Base-by-base conservation (phyloP, 305 asterid species). In the Fraxinus floribunda region DNA sequence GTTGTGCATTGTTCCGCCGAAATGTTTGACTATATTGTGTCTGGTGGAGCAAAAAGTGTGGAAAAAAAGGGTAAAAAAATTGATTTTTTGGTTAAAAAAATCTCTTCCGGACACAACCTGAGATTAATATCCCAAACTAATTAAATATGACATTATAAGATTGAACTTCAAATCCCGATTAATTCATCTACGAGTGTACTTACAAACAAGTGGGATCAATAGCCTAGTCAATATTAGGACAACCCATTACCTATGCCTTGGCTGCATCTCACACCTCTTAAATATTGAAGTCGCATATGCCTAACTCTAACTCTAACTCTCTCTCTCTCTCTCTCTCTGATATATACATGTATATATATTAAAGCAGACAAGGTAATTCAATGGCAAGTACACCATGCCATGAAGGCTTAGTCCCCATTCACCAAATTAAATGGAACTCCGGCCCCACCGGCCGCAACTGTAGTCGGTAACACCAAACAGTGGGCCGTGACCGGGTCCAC, bases 361-460 rank as follows among this genome's bases (percentile, higher is more conserved):
- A 29, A 70, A 55, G 80, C 57, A 77, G 77, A 84, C 84, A 84
- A 81, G 55, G 72, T 52, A 70, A 84, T 70, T 77, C 73, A 71
- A 80, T 77, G 46, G 79, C 82, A 52, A 84, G 77, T 76, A 34
- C 30, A 1, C 71, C n/a, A 76, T 71, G 87, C 82, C 81, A 64
- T 64, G 80, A 71, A 77, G 84, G 38, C 72, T 30, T 24, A 24
- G 26, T 68, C 6, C 1, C 15, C 18, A 15, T 46, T 46, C 18
- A 13, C 7, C 57, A 29, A 5, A 62, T 75, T 22, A 20, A n/a
- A 34, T 5, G 10, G 13, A 18, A 18, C 11, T 34, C 26, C 11
- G 68, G 20, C 18, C 62, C 24, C 30, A 15, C 24, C 5, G 9
- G 75, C 75, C 75, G 10, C 26, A 26, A 66, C 74, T 66, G 73